phyloP scores from a whole-genome alignment of 2,329 filamentous ascomycete genomes.

The Aspergillus melleus region DNA sequence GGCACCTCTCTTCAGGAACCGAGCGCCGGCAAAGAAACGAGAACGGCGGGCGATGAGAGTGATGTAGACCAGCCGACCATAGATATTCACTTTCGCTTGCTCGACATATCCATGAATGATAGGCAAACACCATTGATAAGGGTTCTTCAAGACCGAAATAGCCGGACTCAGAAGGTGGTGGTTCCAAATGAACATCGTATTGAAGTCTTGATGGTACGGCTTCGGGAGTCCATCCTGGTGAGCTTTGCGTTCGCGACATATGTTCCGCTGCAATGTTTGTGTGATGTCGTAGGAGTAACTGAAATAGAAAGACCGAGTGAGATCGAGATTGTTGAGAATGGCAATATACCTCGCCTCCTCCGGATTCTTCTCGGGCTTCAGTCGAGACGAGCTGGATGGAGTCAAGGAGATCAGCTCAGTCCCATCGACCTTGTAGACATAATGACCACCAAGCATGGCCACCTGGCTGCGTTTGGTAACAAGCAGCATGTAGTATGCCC shows the following conservation, averaged over 20 bases:
- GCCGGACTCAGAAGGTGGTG: slow-evolving; percentile 81
- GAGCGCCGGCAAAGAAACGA: slow-evolving; percentile 87
- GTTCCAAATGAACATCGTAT: slow-evolving; percentile 99
- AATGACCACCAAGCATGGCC: slow-evolving; percentile 93
- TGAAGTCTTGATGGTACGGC: slow-evolving; percentile 74
- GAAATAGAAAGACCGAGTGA: slow-evolving; percentile 93
- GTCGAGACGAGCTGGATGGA: slow-evolving; percentile 64
- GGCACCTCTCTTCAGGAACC: slow-evolving; percentile 90
- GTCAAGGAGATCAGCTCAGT: slow-evolving; percentile 90
- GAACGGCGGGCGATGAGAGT: slow-evolving; percentile 92
- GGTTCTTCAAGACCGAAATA: slow-evolving; percentile 67
- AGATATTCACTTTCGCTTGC: slow-evolving; percentile 80
- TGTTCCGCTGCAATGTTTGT: slow-evolving; percentile 86
- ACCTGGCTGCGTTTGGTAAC: slow-evolving; percentile 96
- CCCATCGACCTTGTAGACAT: slow-evolving; percentile 90
- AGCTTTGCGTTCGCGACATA: slow-evolving; percentile 73
- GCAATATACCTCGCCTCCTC: slow-evolving; percentile 87
- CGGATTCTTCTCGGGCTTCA: slow-evolving; percentile 77
- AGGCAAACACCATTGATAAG: slow-evolving; percentile 93
- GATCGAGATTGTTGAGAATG: slow-evolving; percentile 86
- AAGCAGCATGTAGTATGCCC: slow-evolving; percentile 93
- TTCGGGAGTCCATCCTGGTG: slow-evolving; percentile 64
- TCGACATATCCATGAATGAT: slow-evolving; percentile 97
- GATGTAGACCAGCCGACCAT: slow-evolving; percentile 85
- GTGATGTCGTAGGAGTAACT: slow-evolving; percentile 98